Conservation (phyloP, 2,329 filamentous ascomycete genomes). For the Hypoxylon sp. region DNA sequence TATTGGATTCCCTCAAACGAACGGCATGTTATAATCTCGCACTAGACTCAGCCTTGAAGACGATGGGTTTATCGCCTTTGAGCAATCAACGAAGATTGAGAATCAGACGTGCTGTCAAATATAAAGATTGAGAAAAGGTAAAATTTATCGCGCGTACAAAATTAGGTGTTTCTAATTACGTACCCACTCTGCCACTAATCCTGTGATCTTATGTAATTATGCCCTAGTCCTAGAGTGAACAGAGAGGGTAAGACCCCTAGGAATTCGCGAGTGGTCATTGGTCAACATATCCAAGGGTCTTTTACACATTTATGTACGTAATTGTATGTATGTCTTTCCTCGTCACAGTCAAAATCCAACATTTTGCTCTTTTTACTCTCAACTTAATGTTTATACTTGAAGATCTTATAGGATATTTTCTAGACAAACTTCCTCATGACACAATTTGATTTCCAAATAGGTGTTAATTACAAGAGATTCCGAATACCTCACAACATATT, state of each 20-base stretch:
- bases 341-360: conserved; percentile 13
- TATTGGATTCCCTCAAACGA: conserved; percentile 57
- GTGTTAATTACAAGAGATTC: conserved; percentile 1
- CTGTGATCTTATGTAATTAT: conserved; percentile 13
- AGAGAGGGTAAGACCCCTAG: conserved; percentile 19
- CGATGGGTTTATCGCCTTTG: conserved; percentile 48
- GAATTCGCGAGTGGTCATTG: conserved; percentile 14
- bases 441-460: conserved; percentile 13
- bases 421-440: conserved; percentile 15
- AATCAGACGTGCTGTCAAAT: conserved; percentile 56
- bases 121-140: conserved; percentile 47
- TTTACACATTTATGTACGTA: conserved; percentile 3
- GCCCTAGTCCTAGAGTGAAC: not conserved
- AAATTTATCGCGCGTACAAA: conserved; percentile 17
- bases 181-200: no score
- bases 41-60: conserved; percentile 53
- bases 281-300: conserved; percentile 3
- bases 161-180: conserved; percentile 13
- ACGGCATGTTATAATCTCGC: conserved; percentile 55
- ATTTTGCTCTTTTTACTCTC: not conserved
- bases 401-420: conserved; percentile 1
- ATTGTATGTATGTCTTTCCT: conserved; percentile 14
- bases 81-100: conserved; percentile 50
- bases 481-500: not conserved
- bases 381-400: conserved; percentile 11